phyloP scores from a whole-genome alignment of 2,329 filamentous ascomycete species.

The Plenodomus biglobosus region DNA sequence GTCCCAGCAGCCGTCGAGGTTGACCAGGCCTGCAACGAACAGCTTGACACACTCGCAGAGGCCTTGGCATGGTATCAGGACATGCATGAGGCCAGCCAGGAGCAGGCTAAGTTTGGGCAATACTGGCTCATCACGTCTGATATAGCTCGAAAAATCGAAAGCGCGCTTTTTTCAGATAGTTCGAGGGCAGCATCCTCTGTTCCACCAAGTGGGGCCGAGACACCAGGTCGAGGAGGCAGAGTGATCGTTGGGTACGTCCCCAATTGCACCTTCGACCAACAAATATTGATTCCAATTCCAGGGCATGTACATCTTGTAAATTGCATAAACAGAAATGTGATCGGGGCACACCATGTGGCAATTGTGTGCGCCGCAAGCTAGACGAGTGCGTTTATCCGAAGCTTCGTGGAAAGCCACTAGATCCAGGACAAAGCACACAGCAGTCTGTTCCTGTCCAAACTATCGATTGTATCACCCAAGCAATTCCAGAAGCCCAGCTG shows the following conservation, averaged over 20 bases:
- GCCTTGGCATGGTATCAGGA: constrained; percentile 66
- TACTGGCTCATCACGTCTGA: constrained; percentile 64
- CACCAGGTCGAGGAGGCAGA: constrained; percentile 5
- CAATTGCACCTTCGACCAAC: too few species aligned
- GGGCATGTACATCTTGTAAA: constrained; percentile 13
- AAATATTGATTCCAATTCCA: too few species aligned
- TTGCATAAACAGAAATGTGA: constrained; percentile 15
- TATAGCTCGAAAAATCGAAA: constrained; percentile 41
- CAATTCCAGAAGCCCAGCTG: constrained; percentile 39
- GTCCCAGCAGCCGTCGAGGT: constrained; percentile 74
- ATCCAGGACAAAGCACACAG: constrained; percentile 2
- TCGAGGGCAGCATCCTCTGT: constrained; percentile 20
- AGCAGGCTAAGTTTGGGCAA: constrained; percentile 62
- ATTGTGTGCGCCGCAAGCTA: constrained; percentile 8
- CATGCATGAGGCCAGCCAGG: constrained; percentile 60
- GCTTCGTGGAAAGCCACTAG: constrained; percentile 1
- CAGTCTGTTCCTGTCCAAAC: background rate
- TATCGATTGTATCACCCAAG: constrained; percentile 16
- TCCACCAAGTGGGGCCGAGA: constrained; percentile 10
- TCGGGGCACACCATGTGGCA: constrained; percentile 11
- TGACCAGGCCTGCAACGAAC: constrained; percentile 62
- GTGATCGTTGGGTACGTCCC: constrained; percentile 12
- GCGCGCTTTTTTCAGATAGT: constrained; percentile 16
- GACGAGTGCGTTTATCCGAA: constrained; percentile 11
- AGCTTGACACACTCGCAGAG: constrained; percentile 70